Conservation (phyloP, 1,284 basidiomycete species). For the Wolfiporia cocos region DNA sequence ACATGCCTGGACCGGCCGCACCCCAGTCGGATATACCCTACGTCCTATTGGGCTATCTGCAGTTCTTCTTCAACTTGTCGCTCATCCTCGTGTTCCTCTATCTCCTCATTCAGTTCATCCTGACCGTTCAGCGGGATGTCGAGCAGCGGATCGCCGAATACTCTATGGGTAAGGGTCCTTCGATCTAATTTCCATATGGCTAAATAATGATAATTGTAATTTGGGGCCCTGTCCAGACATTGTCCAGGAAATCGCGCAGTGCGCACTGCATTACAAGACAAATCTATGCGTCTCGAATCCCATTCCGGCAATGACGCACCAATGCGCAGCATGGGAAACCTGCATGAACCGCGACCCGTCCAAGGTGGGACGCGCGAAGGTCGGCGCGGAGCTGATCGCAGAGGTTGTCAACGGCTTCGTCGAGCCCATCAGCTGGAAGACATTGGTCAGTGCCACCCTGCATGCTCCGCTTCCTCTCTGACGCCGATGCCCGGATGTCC, state of each 20-base stretch:
- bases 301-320: slow-evolving; percentile 79
- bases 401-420: slow-evolving; percentile 96
- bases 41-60: slow-evolving; percentile 82
- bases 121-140: slow-evolving; percentile 89
- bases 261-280: slow-evolving; percentile 71
- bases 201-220: neutral
- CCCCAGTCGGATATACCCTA: slow-evolving; percentile 61
- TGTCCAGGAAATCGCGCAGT: slow-evolving; percentile 85
- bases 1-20: slow-evolving; percentile 56
- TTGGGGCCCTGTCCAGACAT: slow-evolving; percentile 42
- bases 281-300: slow-evolving; percentile 78
- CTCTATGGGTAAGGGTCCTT: slow-evolving; percentile 66
- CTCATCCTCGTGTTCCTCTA: slow-evolving; percentile 84
- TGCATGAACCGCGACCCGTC: slow-evolving; percentile 95
- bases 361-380: slow-evolving; percentile 81
- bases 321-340: slow-evolving; percentile 87
- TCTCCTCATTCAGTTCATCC: slow-evolving; percentile 78
- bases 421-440: slow-evolving; percentile 96
- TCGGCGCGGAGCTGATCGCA: slow-evolving; percentile 92
- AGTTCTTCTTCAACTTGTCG: slow-evolving; percentile 92
- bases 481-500: no score
- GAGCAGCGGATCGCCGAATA: slow-evolving; percentile 85
- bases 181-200: neutral
- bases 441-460: slow-evolving; percentile 54
- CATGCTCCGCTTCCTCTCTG: neutral